Conservation (phyloP, 768 basidiomycete species). For the Cyclocybe aegerita region DNA sequence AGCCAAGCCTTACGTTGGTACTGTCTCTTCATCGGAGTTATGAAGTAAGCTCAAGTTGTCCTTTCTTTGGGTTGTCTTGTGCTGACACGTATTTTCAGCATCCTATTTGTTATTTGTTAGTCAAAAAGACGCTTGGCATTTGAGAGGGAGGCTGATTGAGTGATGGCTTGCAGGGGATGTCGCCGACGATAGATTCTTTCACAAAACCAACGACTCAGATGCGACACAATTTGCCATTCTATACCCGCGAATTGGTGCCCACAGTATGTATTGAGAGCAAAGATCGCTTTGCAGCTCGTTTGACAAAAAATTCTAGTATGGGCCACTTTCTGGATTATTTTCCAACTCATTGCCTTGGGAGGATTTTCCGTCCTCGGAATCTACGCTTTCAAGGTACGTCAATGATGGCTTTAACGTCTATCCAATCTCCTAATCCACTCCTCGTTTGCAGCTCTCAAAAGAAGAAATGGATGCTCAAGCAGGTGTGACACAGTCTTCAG, state of each 20-base stretch:
- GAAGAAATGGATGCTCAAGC: slow-evolving; percentile 73
- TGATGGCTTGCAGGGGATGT: slow-evolving; percentile 76
- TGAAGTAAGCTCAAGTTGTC: slow-evolving; percentile 58
- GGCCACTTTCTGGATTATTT: slow-evolving; percentile 84
- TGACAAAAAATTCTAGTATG: slow-evolving; percentile 53
- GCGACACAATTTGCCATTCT: slow-evolving; percentile 85
- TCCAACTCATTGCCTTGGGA: slow-evolving; percentile 70
- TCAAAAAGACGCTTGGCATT: too few relatives aligned
- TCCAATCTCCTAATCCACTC: slow-evolving; percentile 4
- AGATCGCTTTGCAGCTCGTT: background rate
- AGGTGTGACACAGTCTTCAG: slow-evolving; percentile 35
- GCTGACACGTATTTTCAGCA: slow-evolving; percentile 36
- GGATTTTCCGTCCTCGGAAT: slow-evolving; percentile 83
- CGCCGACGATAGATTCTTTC: slow-evolving; percentile 91
- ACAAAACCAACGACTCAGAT: slow-evolving; percentile 92
- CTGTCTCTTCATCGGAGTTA: slow-evolving; percentile 77
- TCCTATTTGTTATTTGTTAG: slow-evolving; percentile 87
- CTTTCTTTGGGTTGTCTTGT: background rate
- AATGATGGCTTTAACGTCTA: background rate
- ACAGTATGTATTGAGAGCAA: slow-evolving; percentile 45
- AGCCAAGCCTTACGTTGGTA: slow-evolving; percentile 85
- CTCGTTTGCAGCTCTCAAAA: slow-evolving; percentile 38
- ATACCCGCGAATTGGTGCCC: slow-evolving; percentile 68
- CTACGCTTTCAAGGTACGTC: slow-evolving; percentile 72
- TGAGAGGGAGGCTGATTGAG: too few relatives aligned